A percentile compares a stretch with the other conserved stretches of the same genome.
These are phyloP conservation scores for Alternaria triticimaculans DNA, from an alignment of 2,329 filamentous ascomycete genomes.

Conservation along the genomic window DNA sequence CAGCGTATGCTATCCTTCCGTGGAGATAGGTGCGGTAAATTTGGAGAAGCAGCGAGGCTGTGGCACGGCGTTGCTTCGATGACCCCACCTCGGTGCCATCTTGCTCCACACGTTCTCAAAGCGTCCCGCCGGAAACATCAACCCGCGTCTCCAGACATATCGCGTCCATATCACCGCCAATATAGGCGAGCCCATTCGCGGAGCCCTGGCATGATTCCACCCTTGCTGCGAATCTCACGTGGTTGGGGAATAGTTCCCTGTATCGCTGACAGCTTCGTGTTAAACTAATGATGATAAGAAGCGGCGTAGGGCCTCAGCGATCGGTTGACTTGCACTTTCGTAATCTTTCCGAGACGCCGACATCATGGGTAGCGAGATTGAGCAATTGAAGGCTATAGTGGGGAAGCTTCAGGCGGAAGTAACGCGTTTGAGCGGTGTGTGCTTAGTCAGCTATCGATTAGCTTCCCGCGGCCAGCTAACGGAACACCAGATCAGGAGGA, in stretches of 20 bases:
- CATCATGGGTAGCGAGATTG: conserved; percentile 38
- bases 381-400: conserved; percentile 37
- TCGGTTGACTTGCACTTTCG: neutral
- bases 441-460: neutral
- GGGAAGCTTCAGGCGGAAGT: conserved; percentile 38
- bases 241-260: conserved; percentile 13
- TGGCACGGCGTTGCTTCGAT: neutral
- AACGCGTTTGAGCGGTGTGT: conserved; percentile 36
- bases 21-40: neutral
- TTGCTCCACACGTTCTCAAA: conserved; percentile 9
- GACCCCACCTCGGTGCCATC: conserved; percentile 20
- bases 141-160: conserved; percentile 21
- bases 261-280: neutral
- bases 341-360: neutral
- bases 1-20: neutral
- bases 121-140: conserved; percentile 31
- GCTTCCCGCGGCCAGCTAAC: conserved; percentile 15
- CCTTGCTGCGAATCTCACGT: conserved; percentile 6
- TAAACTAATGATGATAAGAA: conserved; percentile 24
- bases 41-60: conserved; percentile 2
- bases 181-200: conserved; percentile 19
- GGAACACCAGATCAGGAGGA: conserved; percentile 57
- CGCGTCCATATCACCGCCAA: conserved; percentile 21
- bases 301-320: neutral
- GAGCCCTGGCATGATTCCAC: conserved; percentile 14